Evolutionary conservation across 495 filamentous ascomycete genomes (phyloP), one percentile per base, ranked within the genome.

Genomic region (Apodospora peruviana): DNA sequence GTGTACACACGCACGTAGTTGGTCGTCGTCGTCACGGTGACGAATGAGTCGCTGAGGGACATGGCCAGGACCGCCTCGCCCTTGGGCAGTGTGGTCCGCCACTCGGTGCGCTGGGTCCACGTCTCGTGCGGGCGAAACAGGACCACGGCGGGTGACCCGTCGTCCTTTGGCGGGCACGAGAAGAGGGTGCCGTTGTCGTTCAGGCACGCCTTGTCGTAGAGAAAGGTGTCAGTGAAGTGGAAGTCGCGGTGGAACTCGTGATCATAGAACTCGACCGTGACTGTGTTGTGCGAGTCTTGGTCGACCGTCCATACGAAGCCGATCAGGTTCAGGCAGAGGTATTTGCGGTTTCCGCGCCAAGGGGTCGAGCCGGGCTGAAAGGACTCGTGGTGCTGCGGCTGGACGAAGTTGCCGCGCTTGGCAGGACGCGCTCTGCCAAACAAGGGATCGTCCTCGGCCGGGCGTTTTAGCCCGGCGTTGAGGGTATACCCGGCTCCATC

Each of bases 201-300:
- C 5, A 76, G 70, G 56, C 91, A 96, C n/a, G 93, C 91, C 60
- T 94, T 94, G 67, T 98, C 94, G 66, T 97, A 96, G 18, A 88
- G 73, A 60, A 87, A 95, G 1, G 90, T 90, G 59, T 98, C 93
- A 2, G 91, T 97, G 68, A 97, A 97, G 68, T 98, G 93, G 58
- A 95, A 96, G 67, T 95, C 87, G 19, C 94, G 78, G 60, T 95
- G 88, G 45, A 83, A 83, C 51, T 95, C 88, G 18, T 87, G 81
- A 68, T 98, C 93, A 62, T 96, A 95, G 64, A 98, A 98, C 55
- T 98, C 93, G 14, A 97, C 89, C 0, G 94, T 97, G 21, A 98
- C 85, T 5, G 91, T 98, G 65, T 97, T 79, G 53, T 97, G 91
- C 0, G 83, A 85, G 55, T 95, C 90, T 67, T 98, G 94, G 56